Evolutionary conservation across 257 asterid genomes (phyloP).

Genomic region (Asclepias syriaca): DNA sequence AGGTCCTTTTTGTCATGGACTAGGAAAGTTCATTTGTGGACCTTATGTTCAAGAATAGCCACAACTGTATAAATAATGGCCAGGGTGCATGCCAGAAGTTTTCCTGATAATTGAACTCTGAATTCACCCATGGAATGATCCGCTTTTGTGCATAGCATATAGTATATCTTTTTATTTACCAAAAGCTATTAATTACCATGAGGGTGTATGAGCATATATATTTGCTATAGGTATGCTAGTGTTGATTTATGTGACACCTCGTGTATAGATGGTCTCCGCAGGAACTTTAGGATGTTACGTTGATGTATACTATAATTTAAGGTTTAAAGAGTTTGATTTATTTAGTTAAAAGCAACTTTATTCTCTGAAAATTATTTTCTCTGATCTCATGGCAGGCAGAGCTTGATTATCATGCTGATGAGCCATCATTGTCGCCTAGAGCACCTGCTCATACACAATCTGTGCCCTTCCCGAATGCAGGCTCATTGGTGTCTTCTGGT

Average conservation of each 20-base stretch:
- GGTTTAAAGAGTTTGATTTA: neutral
- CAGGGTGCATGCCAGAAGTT: neutral
- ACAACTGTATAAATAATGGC: neutral
- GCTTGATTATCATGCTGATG: slow-evolving; percentile 39
- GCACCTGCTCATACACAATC: slow-evolving; percentile 30
- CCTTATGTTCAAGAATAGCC: neutral
- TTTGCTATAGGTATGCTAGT: neutral
- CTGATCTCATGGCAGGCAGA: slow-evolving; percentile 24
- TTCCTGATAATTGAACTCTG: neutral
- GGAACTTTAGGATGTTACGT: neutral
- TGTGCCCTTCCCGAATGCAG: slow-evolving; percentile 27
- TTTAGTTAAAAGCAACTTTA: neutral
- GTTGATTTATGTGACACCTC: neutral
- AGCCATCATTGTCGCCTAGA: slow-evolving; percentile 40
- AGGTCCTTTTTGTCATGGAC: neutral
- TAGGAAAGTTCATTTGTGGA: neutral
- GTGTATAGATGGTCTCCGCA: neutral
- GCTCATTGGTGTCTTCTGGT: slow-evolving; percentile 24
- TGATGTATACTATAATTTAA: neutral
- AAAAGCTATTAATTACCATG: neutral
- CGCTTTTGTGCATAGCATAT: neutral
- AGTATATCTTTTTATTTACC: neutral
- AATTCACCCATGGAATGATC: neutral
- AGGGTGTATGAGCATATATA: neutral
- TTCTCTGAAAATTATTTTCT: neutral